phyloP scores from a whole-genome alignment of 176 grass and related monocot genomes.

The Oryza meridionalis region DNA sequence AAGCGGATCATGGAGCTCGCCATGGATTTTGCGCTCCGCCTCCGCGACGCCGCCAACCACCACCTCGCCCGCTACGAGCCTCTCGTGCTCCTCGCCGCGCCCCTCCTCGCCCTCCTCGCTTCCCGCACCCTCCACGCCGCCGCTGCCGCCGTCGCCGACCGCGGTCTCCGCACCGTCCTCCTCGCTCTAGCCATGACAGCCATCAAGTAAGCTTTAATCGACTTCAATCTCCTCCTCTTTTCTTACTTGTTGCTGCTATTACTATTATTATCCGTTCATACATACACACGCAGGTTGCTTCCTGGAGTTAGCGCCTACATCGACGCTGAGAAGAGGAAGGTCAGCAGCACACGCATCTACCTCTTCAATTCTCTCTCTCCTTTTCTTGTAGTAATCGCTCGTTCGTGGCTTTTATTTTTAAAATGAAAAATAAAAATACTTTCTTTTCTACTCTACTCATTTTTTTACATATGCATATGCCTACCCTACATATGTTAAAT shows the following conservation, averaged over 20 bases:
- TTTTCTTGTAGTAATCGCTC: no score
- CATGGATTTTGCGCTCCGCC: slow-evolving; percentile 41
- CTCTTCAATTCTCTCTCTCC: background rate
- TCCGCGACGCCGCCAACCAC: slow-evolving; percentile 63
- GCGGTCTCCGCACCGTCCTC: slow-evolving; percentile 54
- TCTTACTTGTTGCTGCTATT: no score
- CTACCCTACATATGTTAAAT: no score
- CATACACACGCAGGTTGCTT: slow-evolving; percentile 55
- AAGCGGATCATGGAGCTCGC: no score
- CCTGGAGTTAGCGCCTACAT: slow-evolving; percentile 77
- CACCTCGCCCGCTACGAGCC: slow-evolving; percentile 73
- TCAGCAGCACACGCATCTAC: slow-evolving; percentile 25
- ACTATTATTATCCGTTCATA: background rate
- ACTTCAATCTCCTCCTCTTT: background rate
- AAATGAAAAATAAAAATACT: no score
- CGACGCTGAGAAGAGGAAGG: slow-evolving; percentile 89
- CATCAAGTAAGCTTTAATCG: slow-evolving; percentile 63
- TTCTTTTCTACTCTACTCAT: no score
- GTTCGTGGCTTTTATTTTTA: no score
- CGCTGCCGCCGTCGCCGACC: slow-evolving; percentile 51
- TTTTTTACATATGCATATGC: no score
- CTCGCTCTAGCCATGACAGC: slow-evolving; percentile 57
- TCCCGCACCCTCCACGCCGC: slow-evolving; percentile 60
- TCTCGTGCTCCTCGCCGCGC: slow-evolving; percentile 62
- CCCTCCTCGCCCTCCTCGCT: slow-evolving; percentile 65